A percentile compares a stretch with the other conserved stretches of the same genome.
phyloP scores from a whole-genome alignment of 139 green algal genomes.

The Micractinium sp. region DNA sequence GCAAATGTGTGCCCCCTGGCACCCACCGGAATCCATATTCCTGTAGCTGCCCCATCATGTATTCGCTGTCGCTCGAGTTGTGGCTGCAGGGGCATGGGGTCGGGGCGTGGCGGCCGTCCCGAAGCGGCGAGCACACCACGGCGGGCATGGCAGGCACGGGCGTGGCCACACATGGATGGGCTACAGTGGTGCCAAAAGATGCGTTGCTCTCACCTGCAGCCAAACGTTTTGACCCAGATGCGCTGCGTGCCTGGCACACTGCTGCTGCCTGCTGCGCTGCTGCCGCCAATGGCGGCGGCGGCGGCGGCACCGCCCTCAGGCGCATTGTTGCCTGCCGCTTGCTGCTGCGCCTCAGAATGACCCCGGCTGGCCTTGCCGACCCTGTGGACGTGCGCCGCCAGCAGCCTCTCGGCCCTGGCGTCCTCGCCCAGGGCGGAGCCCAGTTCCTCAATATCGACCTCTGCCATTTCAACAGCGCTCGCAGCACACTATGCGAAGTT shows the following conservation, averaged over 20 bases:
- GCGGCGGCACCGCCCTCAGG: background rate
- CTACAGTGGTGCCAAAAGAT: background rate
- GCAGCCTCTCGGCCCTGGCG: background rate
- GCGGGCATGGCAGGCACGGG: background rate
- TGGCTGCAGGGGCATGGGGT: constrained; percentile 62
- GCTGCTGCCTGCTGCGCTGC: background rate
- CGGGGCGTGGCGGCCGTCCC: background rate
- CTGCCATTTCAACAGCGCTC: background rate
- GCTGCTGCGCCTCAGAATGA: background rate
- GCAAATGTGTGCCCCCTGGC: background rate
- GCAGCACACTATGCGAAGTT: background rate
- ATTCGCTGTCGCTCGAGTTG: constrained; percentile 86
- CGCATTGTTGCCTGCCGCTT: background rate
- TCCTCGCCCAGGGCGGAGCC: background rate
- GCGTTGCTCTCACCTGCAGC: constrained; percentile 2
- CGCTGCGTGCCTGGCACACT: constrained; percentile 63
- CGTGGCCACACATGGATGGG: background rate
- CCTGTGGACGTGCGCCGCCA: constrained; percentile 8
- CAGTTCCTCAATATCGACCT: constrained; percentile 43
- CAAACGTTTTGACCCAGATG: constrained; percentile 86
- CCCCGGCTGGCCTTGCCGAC: background rate
- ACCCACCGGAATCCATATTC: constrained; percentile 82
- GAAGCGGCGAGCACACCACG: background rate
- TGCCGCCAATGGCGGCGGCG: background rate
- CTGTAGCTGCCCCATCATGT: constrained; percentile 67